phyloP scores from a whole-genome alignment of 2,329 filamentous ascomycete species.

The Epichloe baconii region DNA sequence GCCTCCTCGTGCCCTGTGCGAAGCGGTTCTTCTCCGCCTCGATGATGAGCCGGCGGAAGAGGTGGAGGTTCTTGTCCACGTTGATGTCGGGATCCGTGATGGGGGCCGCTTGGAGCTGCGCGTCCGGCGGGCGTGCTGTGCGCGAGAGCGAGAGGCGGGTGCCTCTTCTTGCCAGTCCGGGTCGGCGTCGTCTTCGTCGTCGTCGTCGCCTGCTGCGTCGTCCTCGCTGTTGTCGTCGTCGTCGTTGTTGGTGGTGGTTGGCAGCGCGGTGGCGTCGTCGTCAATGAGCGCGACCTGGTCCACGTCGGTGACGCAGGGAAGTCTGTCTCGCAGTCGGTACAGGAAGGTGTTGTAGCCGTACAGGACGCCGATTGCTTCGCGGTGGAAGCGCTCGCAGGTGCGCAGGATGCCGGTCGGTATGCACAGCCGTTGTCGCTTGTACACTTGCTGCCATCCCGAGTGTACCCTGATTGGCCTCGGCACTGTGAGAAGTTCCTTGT shows the following conservation, averaged over 20 bases:
- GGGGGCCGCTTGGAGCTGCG: background rate
- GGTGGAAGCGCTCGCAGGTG: conserved; percentile 20
- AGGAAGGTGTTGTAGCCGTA: conserved; percentile 35
- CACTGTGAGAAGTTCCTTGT: conserved; percentile 18
- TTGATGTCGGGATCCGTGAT: conserved; percentile 14
- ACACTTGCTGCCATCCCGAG: conserved; percentile 21
- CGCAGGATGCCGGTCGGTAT: conserved; percentile 26
- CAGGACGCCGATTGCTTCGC: conserved; percentile 27
- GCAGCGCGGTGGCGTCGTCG: background rate
- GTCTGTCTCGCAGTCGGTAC: conserved; percentile 30
- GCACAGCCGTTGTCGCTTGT: conserved; percentile 13
- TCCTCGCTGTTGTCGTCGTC: conserved; percentile 2
- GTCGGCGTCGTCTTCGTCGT: conserved; percentile 5
- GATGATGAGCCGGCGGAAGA: conserved; percentile 29
- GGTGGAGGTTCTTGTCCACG: conserved; percentile 21
- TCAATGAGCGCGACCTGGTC: conserved; percentile 8
- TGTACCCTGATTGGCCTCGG: conserved; percentile 20
- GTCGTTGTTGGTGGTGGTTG: background rate
- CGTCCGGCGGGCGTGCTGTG: background rate
- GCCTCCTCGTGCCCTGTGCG: conserved; percentile 10
- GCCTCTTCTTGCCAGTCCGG: conserved; percentile 8
- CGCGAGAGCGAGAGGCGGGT: background rate
- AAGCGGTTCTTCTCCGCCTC: conserved; percentile 29
- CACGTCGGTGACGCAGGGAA: conserved; percentile 9
- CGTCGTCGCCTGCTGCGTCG: conserved; percentile 2